These are phyloP conservation scores for Chlamydomonas incerta DNA, from an alignment of 139 green algal species.

Conservation along the genomic window DNA sequence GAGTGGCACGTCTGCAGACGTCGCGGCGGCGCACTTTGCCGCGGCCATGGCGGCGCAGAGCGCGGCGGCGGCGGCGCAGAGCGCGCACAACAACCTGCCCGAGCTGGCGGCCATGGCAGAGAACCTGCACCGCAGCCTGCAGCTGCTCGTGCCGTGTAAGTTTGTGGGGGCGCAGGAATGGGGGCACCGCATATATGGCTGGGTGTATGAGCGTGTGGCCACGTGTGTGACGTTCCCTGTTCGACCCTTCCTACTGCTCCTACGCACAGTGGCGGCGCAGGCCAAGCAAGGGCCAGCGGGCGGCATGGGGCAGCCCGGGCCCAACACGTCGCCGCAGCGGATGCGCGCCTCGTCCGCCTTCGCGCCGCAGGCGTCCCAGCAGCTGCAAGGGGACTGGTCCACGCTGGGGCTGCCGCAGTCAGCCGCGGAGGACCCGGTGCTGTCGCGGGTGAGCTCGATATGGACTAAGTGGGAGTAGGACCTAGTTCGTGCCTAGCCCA, in stretches of 20 bases:
- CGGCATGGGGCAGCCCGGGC: background rate
- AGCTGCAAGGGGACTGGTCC: background rate
- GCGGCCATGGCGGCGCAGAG: slow-evolving; percentile 23
- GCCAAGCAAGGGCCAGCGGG: background rate
- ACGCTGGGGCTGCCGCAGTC: background rate
- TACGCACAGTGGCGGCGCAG: slow-evolving; percentile 13
- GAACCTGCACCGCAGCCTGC: slow-evolving; percentile 37
- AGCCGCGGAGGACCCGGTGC: slow-evolving; percentile 28
- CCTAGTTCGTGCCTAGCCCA: no score
- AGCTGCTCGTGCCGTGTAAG: slow-evolving; percentile 40
- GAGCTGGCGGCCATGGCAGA: slow-evolving; percentile 24
- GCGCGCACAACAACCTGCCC: slow-evolving; percentile 3
- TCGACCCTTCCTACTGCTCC: no score
- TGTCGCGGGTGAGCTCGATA: slow-evolving; percentile 16
- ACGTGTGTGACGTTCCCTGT: no score
- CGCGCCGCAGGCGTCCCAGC: background rate
- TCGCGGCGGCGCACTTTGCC: slow-evolving; percentile 19
- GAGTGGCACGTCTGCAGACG: background rate
- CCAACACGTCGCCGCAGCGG: background rate
- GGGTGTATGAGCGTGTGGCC: no score
- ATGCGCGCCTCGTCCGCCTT: background rate
- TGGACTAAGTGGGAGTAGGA: background rate
- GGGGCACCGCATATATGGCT: no score
- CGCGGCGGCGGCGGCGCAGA: background rate
- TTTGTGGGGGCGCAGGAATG: no score